A percentile compares a stretch with the other conserved stretches of the same genome.
phyloP scores from a whole-genome alignment of 2,329 filamentous ascomycete species.

The Penicillium sp. region DNA sequence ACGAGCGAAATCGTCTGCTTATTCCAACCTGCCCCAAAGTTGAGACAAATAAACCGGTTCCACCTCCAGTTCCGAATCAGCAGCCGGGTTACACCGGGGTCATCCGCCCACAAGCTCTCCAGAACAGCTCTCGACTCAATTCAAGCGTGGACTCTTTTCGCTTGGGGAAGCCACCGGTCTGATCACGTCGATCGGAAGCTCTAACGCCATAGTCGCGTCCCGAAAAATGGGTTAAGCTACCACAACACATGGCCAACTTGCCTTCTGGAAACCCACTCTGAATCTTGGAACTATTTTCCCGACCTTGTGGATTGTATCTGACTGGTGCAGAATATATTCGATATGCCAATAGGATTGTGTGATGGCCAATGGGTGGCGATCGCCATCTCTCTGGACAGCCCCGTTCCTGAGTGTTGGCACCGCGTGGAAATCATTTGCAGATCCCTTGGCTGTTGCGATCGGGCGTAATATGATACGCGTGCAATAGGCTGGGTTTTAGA shows the following conservation, averaged over 20 bases:
- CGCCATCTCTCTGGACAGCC: too few relatives aligned
- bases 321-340: neutral
- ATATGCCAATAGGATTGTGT: neutral
- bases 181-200: neutral
- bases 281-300: neutral
- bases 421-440: constrained; percentile 1
- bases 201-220: neutral
- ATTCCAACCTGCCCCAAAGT: neutral
- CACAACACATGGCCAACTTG: neutral
- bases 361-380: too few relatives aligned
- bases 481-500: constrained; percentile 3
- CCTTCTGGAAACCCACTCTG: neutral
- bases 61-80: neutral
- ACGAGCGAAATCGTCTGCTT: too few relatives aligned
- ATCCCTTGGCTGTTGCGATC: neutral
- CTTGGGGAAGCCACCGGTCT: neutral
- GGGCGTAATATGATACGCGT: neutral
- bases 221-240: constrained; percentile 1
- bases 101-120: neutral
- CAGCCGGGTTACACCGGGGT: neutral
- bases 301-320: neutral
- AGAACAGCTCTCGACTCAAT: neutral
- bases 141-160: neutral
- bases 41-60: neutral
- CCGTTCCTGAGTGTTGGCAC: neutral